phyloP scores from a whole-genome alignment of 768 basidiomycete genomes.

The Tephrocybe sp. region DNA sequence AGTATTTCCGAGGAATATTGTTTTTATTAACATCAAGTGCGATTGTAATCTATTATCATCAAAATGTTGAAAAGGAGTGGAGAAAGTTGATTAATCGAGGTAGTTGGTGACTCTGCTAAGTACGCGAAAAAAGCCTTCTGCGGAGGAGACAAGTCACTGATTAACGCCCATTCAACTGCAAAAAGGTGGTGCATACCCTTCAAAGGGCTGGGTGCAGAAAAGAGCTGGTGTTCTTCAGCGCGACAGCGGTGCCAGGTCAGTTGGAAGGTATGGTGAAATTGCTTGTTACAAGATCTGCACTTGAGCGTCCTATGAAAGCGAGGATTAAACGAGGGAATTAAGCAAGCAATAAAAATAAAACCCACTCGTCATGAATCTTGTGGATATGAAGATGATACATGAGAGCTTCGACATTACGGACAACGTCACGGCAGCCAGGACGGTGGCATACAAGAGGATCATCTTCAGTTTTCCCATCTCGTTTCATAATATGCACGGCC shows the following conservation, averaged over 20 bases:
- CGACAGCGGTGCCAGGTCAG: slow-evolving; percentile 23
- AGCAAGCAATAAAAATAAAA: slow-evolving; percentile 8
- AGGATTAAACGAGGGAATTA: slow-evolving; percentile 2
- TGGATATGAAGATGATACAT: slow-evolving; percentile 59
- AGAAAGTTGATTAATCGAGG: too few species aligned
- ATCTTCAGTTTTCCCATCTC: slow-evolving; percentile 24
- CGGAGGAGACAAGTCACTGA: neutral
- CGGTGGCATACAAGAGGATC: slow-evolving; percentile 43
- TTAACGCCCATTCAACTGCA: neutral
- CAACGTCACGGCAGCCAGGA: slow-evolving; percentile 42
- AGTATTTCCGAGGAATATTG: too few species aligned
- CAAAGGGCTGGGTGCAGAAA: slow-evolving; percentile 16
- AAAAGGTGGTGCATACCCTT: slow-evolving; percentile 5
- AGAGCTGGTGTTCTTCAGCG: slow-evolving; percentile 3
- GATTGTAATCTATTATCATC: too few species aligned
- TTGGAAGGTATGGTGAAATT: slow-evolving; percentile 20
- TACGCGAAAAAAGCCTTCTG: slow-evolving; percentile 15
- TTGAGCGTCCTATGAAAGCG: slow-evolving; percentile 13
- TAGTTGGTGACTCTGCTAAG: slow-evolving; percentile 7
- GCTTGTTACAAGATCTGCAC: slow-evolving; percentile 24
- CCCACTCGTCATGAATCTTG: slow-evolving; percentile 46
- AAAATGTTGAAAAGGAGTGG: too few species aligned
- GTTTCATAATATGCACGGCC: slow-evolving; percentile 30
- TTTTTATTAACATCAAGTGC: too few species aligned
- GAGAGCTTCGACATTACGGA: slow-evolving; percentile 43